Evolutionary conservation across 2,329 filamentous ascomycete species (phyloP), one percentile per base, ranked within the genome.

Genomic region (Thelonectria blattea): DNA sequence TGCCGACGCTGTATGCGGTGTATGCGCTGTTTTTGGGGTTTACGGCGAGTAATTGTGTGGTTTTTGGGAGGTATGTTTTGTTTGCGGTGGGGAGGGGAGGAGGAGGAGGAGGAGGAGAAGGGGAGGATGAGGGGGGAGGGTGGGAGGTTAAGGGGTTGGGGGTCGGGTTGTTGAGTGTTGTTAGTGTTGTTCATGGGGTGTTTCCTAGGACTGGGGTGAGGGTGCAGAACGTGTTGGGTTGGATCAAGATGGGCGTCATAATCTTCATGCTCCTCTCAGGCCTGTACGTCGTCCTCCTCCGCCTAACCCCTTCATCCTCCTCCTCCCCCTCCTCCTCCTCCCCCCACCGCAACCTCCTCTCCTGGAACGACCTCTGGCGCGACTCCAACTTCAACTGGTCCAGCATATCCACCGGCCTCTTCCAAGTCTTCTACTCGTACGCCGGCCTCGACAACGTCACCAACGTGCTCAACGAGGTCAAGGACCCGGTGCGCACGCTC

Each of bases 381-480:
- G 86, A 81, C 34, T 89, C 86, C 1, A 85, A 88, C 56, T 91
- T 88, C 88, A 88, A 84, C 68, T 90, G 87, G 82, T 86, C 87
- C 30, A 79, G 85, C 1, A 78, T 91, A n/a, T 85, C 87, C 0
- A 90, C 88, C 0, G 83, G 88, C 0, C 74, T 91, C 0, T 88
- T 88, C 76, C 88, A 88, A 66, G 86, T 91, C 0, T 85, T 88
- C 46, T 91, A 91, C 71, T 89, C 88, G 0, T 91, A 90, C 58
- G 80, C 87, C 0, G 89, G 89, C 0, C 77, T 89, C 12, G 84
- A 81, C 53, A 91, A 91, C 61, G 80, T 88, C 63, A 90, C 88
- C 74, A 89, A 91, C 65, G 88, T 91, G 4, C 78, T 91, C 52
- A 90, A 89, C 69, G 89, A 91, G 71, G 88, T 91, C 18, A 86